Evolutionary conservation across 2,329 filamentous ascomycete genomes (phyloP), one percentile per base, ranked within the genome.

Genomic region (Fusarium sp.): DNA sequence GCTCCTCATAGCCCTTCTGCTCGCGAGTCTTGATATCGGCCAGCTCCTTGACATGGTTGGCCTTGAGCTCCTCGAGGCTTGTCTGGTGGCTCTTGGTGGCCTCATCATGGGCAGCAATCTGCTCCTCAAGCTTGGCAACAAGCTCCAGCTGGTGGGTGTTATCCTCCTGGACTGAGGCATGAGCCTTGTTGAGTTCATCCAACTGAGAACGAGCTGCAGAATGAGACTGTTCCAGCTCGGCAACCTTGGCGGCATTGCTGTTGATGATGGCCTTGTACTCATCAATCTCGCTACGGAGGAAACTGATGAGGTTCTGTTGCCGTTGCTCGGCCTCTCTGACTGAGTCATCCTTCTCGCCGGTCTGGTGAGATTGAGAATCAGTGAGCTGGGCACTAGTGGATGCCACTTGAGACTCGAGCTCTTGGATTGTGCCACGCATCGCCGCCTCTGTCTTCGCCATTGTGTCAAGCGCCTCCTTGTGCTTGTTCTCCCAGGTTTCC

Each of bases 251-350:
- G 14, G 91, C 86, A 77, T 95, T 94, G 74, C 86, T 88, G 72
- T 89, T 88, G 77, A 97, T 92, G 41, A 93, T 90, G 5, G 88
- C 85, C 84, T 94, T 95, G 84, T 97, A 95, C 80, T 95, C 92
- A 61, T 95, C 91, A 63, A 98, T 92, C 80, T 97, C 92, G 68
- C 84, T 88, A 72, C 93, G 93, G 48, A 98, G 84, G 52, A 86
- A 86, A 39, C 86, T 84, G 37, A 94, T 84, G 57, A 92, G 84
- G 39, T 89, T 86, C 67, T 92, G 85, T 70, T 94, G 91, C 79
- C 89, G 88, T 45, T 82, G 82, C 39, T 88, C 83, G 3, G 82
- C 84, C 69, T 90, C 88, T 64, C 82, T 83, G 33, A 71, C 63
- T 1, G 88, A 84, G 27, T 89, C 81, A 2, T 85, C 83, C 22